Percentiles rank a stretch among this genome's conserved stretches.
phyloP scores from a whole-genome alignment of 2,329 filamentous ascomycete species.

The Aspergillus hortae region DNA sequence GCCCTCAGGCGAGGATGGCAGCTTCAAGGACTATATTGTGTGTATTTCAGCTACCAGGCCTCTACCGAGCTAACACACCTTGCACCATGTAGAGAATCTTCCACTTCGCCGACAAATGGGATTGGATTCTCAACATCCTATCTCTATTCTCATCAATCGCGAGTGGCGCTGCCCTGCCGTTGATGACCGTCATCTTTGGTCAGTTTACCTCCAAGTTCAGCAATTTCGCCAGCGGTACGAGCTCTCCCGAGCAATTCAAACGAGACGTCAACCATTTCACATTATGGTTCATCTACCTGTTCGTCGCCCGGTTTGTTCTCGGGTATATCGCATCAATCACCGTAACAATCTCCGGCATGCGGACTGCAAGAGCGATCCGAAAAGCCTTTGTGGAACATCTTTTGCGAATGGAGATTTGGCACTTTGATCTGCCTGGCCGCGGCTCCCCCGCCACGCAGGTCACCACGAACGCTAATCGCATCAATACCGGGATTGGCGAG shows the following conservation, averaged over 20 bases:
- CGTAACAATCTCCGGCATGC: constrained; percentile 19
- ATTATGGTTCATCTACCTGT: neutral
- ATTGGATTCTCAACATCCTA: neutral
- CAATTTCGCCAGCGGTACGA: neutral
- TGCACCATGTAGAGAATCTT: neutral
- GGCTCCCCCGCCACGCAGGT: constrained; percentile 15
- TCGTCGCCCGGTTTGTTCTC: constrained; percentile 2
- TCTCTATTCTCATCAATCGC: neutral
- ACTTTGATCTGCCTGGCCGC: constrained; percentile 20
- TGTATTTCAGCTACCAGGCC: neutral
- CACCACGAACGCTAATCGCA: constrained; percentile 1
- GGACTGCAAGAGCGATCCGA: constrained; percentile 20
- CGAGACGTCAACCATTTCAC: constrained; percentile 1
- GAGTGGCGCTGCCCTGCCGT: neutral
- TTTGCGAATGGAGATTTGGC: constrained; percentile 23
- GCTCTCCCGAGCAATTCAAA: neutral
- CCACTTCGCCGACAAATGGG: neutral
- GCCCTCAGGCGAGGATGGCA: neutral
- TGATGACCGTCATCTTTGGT: constrained; percentile 4
- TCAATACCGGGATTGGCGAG: constrained; percentile 3
- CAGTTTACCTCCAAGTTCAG: constrained; percentile 5
- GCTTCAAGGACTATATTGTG: neutral
- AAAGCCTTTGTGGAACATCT: constrained; percentile 22
- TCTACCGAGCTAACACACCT: neutral
- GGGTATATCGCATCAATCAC: constrained; percentile 5